Conservation (phyloP, 2,329 filamentous ascomycete genomes). For the Neoascochyta sp. region DNA sequence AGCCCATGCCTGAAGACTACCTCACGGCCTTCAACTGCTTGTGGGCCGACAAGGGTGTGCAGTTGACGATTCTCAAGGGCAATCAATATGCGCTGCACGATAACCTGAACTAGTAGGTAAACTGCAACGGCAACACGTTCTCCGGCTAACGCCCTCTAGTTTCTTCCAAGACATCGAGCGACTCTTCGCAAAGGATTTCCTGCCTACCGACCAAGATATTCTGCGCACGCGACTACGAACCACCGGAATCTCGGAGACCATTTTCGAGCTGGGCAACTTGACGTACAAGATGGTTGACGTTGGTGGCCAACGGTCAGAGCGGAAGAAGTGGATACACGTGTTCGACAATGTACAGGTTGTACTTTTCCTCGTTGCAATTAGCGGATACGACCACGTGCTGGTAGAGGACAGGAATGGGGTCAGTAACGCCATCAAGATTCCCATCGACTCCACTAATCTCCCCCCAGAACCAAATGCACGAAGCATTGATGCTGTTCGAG, state of each 20-base stretch:
- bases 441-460: constrained; percentile 10
- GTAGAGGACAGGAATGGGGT: constrained; percentile 96
- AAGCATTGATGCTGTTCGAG: constrained; percentile 53
- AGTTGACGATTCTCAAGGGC: constrained; percentile 82
- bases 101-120: constrained; percentile 81
- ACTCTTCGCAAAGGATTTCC: constrained; percentile 65
- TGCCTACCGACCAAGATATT: constrained; percentile 92
- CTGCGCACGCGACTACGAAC: constrained; percentile 85
- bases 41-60: constrained; percentile 81
- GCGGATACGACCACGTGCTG: constrained; percentile 92
- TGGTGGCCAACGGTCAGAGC: constrained; percentile 84
- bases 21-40: constrained; percentile 76
- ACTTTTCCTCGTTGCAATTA: constrained; percentile 90
- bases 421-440: constrained; percentile 43
- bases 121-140: neutral
- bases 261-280: constrained; percentile 86
- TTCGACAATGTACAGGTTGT: constrained; percentile 93
- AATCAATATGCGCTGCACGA: constrained; percentile 97
- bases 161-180: constrained; percentile 71
- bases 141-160: constrained; percentile 47
- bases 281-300: constrained; percentile 98
- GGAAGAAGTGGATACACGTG: constrained; percentile 97
- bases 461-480: constrained; percentile 53
- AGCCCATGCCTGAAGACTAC: constrained; percentile 74
- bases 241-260: constrained; percentile 91